phyloP scores from a whole-genome alignment of 441 rosid species.

The Aleurites moluccanus region DNA sequence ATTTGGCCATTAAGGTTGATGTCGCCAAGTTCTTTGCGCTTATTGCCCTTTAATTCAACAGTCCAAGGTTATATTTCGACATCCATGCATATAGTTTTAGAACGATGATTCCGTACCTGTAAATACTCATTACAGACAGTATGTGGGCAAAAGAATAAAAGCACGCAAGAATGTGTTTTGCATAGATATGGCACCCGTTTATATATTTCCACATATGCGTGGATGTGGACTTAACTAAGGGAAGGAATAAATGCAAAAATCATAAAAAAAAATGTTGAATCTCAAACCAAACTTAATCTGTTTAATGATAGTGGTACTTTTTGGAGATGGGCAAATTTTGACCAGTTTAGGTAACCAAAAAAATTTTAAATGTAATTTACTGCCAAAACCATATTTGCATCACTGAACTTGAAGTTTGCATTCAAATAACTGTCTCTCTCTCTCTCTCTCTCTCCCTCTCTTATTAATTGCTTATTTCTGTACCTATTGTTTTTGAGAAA shows the following conservation, averaged over 20 bases:
- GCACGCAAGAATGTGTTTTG: neutral
- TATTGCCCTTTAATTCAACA: neutral
- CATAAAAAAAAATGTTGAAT: neutral
- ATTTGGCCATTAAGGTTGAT: neutral
- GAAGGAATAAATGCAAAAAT: neutral
- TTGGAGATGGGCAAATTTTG: neutral
- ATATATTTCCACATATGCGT: no score
- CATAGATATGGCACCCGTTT: neutral
- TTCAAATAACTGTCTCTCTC: neutral
- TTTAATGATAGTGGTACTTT: neutral
- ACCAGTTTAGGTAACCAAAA: neutral
- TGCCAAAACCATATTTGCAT: neutral
- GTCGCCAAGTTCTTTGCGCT: neutral
- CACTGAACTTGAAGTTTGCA: neutral
- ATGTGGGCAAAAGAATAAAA: neutral
- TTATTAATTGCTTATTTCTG: neutral
- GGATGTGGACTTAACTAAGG: neutral
- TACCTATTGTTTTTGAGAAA: slow-evolving; percentile 12
- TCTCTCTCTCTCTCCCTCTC: neutral
- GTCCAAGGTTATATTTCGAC: neutral
- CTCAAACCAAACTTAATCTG: neutral
- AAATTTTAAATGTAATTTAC: neutral
- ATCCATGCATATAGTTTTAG: neutral
- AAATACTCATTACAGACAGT: neutral
- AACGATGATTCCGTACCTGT: neutral